phyloP scores from a whole-genome alignment of 768 basidiomycete genomes.

The Chalciporus pseudorubinellus region DNA sequence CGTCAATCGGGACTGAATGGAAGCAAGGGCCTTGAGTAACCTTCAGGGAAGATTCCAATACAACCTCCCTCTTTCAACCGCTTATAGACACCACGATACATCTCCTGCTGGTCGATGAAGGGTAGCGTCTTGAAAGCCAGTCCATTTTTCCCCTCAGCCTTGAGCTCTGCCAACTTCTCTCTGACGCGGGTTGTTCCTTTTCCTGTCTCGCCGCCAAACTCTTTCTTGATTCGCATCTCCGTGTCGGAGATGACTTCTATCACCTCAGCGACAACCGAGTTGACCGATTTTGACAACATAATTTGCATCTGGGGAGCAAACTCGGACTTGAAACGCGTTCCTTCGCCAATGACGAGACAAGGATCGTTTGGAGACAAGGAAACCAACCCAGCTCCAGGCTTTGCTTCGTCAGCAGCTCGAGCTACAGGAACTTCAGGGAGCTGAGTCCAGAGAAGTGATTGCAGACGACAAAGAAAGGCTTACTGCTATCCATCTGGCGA shows the following conservation, averaged over 20 bases:
- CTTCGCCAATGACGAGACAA: conserved; percentile 76
- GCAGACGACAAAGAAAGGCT: conserved; percentile 19
- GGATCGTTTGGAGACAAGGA: conserved; percentile 74
- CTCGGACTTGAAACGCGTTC: conserved; percentile 73
- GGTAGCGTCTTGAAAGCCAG: conserved; percentile 81
- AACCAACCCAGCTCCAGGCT: conserved; percentile 69
- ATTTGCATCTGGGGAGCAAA: conserved; percentile 81
- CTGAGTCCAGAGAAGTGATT: conserved; percentile 9
- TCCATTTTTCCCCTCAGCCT: conserved; percentile 55
- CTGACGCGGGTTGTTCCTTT: conserved; percentile 66
- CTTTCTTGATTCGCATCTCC: conserved; percentile 77
- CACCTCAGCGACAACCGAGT: conserved; percentile 78
- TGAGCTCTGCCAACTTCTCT: conserved; percentile 63
- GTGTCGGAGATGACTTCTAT: conserved; percentile 88
- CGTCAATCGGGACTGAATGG: neutral
- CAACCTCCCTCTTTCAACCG: conserved; percentile 80
- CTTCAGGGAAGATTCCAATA: conserved; percentile 99
- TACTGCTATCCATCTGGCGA: conserved; percentile 85
- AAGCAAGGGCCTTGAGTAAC: conserved; percentile 39
- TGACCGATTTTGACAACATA: conserved; percentile 77
- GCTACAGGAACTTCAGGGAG: conserved; percentile 76
- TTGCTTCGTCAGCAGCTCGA: conserved; percentile 86
- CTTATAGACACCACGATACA: conserved; percentile 93
- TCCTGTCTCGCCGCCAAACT: conserved; percentile 80
- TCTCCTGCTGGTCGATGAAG: conserved; percentile 89